phyloP scores from a whole-genome alignment of 2,329 filamentous ascomycete species.

The Exophiala sideris region DNA sequence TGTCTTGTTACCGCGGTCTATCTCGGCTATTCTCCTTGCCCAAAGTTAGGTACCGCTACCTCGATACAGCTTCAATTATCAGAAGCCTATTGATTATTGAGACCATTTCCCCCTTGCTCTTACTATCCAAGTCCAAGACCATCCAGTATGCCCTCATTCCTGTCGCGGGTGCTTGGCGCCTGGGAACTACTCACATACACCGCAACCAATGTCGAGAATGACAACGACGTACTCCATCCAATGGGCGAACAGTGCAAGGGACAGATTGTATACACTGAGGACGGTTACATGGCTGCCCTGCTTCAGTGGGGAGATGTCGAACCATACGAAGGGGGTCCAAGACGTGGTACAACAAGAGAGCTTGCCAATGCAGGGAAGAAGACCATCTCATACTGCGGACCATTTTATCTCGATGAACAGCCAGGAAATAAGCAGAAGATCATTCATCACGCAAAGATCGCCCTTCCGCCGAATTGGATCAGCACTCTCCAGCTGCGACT shows the following conservation, averaged over 20 bases:
- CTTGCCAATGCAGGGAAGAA: constrained; percentile 9
- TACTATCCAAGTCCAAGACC: too few species aligned
- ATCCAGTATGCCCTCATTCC: constrained; percentile 12
- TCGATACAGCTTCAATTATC: too few species aligned
- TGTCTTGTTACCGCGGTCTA: too few species aligned
- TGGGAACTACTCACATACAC: constrained; percentile 18
- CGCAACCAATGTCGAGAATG: constrained; percentile 6
- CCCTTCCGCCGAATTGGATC: constrained; percentile 16
- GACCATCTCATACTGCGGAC: constrained; percentile 19
- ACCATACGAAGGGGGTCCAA: constrained; percentile 7
- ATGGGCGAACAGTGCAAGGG: constrained; percentile 18
- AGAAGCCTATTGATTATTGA: too few species aligned
- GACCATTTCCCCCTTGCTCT: too few species aligned
- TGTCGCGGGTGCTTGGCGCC: constrained; percentile 15
- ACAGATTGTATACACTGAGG: constrained; percentile 20
- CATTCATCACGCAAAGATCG: constrained; percentile 16
- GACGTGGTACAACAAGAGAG: constrained; percentile 8
- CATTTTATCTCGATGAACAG: constrained; percentile 20
- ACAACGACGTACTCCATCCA: constrained; percentile 15
- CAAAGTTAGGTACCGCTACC: too few species aligned
- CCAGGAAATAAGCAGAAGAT: constrained; percentile 5
- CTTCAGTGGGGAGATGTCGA: constrained; percentile 12
- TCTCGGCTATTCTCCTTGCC: too few species aligned
- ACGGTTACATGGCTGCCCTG: constrained; percentile 22
- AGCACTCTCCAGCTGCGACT: constrained; percentile 15